Conservation (phyloP, 78 protist species). For the Planoprotostelium fungivorum region DNA sequence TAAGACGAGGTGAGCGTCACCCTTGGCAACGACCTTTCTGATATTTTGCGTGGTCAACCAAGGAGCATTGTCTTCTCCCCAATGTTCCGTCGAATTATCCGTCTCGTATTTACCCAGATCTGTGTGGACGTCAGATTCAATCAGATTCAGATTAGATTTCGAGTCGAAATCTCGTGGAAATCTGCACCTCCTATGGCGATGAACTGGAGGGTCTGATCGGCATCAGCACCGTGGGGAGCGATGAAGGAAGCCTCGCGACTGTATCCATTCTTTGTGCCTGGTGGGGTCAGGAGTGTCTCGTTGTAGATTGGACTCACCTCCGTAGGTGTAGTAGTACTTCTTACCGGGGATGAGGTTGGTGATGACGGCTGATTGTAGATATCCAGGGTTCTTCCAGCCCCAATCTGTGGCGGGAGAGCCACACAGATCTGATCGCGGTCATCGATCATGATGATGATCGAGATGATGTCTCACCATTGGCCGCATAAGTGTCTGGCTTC, state of each 20-base stretch:
- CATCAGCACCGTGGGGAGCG: conserved; percentile 28
- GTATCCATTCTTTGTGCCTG: no score
- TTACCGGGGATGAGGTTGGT: conserved; percentile 7
- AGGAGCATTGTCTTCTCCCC: conserved; percentile 8
- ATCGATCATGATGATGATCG: no score
- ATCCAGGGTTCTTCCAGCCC: conserved; percentile 49
- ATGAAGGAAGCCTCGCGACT: conserved; percentile 36
- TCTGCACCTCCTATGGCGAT: conserved; percentile 7
- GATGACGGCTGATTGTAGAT: conserved; percentile 39
- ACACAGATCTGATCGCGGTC: conserved; percentile 30
- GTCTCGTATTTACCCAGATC: not conserved
- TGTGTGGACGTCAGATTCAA: conserved; percentile 4
- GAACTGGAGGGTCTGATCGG: conserved; percentile 28
- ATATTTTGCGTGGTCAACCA: not conserved
- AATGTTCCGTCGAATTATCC: not conserved
- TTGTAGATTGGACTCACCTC: conserved; percentile 20
- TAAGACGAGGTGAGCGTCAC: conserved; percentile 1
- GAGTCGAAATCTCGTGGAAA: not conserved
- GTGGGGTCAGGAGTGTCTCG: no score
- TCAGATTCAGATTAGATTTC: conserved; percentile 9
- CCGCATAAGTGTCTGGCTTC: not conserved
- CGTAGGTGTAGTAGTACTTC: conserved; percentile 27
- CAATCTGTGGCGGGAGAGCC: conserved; percentile 27
- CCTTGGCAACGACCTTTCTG: not conserved
- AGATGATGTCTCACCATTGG: conserved; percentile 11